Base-by-base conservation (phyloP, 2,329 filamentous ascomycete species). In the Thelonectria rubi region DNA sequence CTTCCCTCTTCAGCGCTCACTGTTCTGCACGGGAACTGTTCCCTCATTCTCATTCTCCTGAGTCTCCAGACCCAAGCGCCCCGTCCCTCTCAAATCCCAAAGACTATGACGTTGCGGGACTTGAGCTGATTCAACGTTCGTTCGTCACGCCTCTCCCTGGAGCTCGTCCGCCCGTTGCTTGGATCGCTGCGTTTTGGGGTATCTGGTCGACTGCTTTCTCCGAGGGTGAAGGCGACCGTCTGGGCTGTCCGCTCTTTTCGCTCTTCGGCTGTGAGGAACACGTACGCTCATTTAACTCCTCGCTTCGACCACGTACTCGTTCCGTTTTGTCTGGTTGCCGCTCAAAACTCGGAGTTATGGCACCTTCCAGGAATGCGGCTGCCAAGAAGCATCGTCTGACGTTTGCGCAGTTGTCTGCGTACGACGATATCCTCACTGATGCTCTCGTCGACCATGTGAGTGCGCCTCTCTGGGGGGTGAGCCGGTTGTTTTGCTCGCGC, bases 371-470 rank as follows among this genome's bases (percentile, higher is more conserved):
- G 54, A 67, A 67, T 20, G 64, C 76, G 66, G 55, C 76, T 42
- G 70, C 76, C 17, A 86, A 90, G 78, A 91, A 85, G 80, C 88
- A 91, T 74, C 87, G 88, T 64, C 84, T 99, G 71, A 97, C 93
- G 8, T 83, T 98, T 70, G 88, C 90, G 63, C 94, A 97, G 82
- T 82, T 99, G 72, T 91, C 93, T 32, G 90, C 91, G 51, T 98
- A 98, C 81, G 95, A 99, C 80, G 95, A 99, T 78, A 89, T 98
- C 67, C 83, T 97, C 65, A 99, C 95, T 8, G 95, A 99, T 84
- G 91, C 92, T 69, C 88, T 99, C 55, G 89, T 99, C 63, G 95
- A 99, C 79, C 93, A 94, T 80, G 94, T 97, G 85, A 79, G 91
- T 85, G 34, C 37, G 50, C 62, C 61, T 37, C 51, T n/a, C 46